Percentiles rank a stretch among this genome's conserved stretches.
Conservation (phyloP, 108 stramenopile genomes). For the Nannochloropsis salina region DNA sequence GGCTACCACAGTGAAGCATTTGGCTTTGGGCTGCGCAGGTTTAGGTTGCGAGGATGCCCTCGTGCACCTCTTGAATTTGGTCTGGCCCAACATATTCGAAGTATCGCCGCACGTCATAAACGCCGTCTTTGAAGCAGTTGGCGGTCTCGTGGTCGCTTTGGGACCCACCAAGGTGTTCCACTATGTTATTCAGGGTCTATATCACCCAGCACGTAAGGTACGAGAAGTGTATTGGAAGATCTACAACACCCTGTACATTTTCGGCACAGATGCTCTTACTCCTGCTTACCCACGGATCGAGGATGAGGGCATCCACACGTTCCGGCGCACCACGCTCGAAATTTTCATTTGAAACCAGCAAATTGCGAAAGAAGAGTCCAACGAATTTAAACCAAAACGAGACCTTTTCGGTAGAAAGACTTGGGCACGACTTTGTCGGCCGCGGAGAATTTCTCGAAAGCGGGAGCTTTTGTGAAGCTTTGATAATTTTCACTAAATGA, state of each 20-base stretch:
- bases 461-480: too few species aligned
- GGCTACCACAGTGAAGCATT: conserved; percentile 92
- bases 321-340: conserved; percentile 78
- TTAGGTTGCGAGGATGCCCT: conserved; percentile 96
- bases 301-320: conserved; percentile 76
- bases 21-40: conserved; percentile 88
- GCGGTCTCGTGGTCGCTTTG: conserved; percentile 87
- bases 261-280: conserved; percentile 85
- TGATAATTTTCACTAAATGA: too few species aligned
- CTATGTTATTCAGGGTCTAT: conserved; percentile 91
- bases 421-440: too few species aligned
- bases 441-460: too few species aligned
- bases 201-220: conserved; percentile 95
- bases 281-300: conserved; percentile 79
- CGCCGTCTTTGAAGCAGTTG: conserved; percentile 95
- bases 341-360: conserved; percentile 71
- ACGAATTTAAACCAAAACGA: too few species aligned
- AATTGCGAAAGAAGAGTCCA: too few species aligned
- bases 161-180: conserved; percentile 80
- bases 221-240: conserved; percentile 98
- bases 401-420: too few species aligned
- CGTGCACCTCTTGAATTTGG: conserved; percentile 89
- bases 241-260: conserved; percentile 96
- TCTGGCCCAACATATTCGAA: conserved; percentile 99
- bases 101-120: conserved; percentile 91